A percentile compares a stretch with the other conserved stretches of the same genome.
These are phyloP conservation scores for Tilletia caries DNA, from an alignment of 1,284 basidiomycete genomes.

Conservation along the genomic window DNA sequence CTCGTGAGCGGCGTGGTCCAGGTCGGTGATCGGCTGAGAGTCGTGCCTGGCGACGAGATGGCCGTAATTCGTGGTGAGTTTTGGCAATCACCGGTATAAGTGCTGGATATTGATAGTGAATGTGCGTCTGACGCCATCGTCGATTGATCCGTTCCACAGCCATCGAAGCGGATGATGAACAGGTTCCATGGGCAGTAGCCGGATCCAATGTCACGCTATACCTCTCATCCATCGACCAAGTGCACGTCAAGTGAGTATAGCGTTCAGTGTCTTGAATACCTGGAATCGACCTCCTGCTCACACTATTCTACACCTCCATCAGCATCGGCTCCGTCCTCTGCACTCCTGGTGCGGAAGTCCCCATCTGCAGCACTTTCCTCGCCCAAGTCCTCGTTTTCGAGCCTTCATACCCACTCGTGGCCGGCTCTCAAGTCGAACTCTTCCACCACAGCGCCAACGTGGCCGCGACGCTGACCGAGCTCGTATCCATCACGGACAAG, in stretches of 20 bases:
- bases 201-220: conserved; percentile 84
- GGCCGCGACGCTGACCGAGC: conserved; percentile 77
- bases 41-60: conserved; percentile 87
- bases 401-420: conserved; percentile 79
- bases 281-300: background rate
- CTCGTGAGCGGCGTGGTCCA: conserved; percentile 84
- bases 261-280: background rate
- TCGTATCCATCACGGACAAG: conserved; percentile 74
- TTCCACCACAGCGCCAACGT: conserved; percentile 92
- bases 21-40: conserved; percentile 79
- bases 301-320: too few relatives aligned
- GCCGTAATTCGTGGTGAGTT: conserved; percentile 73
- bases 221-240: conserved; percentile 77
- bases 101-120: background rate
- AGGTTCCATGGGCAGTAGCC: conserved; percentile 79
- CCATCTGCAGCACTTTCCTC: conserved; percentile 71
- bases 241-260: conserved; percentile 63
- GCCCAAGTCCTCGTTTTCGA: conserved; percentile 93
- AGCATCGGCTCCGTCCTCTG: conserved; percentile 86
- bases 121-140: background rate
- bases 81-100: background rate
- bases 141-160: conserved; percentile 58
- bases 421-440: conserved; percentile 74
- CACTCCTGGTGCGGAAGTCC: conserved; percentile 66
- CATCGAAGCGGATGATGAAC: conserved; percentile 78